These are phyloP conservation scores for Botryotinia convoluta DNA, from an alignment of 2,329 filamentous ascomycete genomes.

Conservation along the genomic window DNA sequence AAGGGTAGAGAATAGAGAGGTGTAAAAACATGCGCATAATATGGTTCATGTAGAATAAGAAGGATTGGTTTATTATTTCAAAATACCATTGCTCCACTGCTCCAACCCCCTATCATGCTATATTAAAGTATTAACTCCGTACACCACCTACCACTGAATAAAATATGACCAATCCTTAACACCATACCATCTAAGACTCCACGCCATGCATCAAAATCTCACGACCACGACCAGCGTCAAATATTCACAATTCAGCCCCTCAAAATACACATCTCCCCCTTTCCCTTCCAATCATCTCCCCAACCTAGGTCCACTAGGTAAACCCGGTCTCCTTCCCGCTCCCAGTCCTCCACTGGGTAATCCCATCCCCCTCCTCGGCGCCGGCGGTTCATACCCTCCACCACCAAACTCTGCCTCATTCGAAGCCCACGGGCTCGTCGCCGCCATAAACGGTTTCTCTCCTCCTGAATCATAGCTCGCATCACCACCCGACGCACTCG, in stretches of 20 bases:
- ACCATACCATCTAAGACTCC: conserved; percentile 10
- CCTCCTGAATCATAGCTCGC: conserved; percentile 28
- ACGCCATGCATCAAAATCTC: not conserved
- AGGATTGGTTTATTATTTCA: not conserved
- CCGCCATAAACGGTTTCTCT: conserved; percentile 45
- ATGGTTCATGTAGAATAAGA: not conserved
- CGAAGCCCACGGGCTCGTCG: conserved; percentile 49
- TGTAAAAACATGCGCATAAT: not conserved
- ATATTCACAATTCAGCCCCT: not conserved
- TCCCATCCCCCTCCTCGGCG: not conserved
- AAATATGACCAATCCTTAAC: not conserved
- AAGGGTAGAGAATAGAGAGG: not conserved
- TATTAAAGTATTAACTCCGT: conserved; percentile 4
- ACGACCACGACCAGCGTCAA: conserved; percentile 6
- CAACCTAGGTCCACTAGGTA: conserved; percentile 10
- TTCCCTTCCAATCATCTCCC: not conserved
- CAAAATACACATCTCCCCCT: not conserved
- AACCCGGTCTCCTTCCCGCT: conserved; percentile 2
- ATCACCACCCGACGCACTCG: conserved; percentile 19
- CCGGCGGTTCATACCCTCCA: conserved; percentile 35
- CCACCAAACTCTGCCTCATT: conserved; percentile 44
- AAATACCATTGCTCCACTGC: conserved; percentile 8
- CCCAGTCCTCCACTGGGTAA: conserved; percentile 16
- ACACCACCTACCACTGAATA: not conserved
- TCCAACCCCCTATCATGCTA: not conserved